Evolutionary conservation across 2,329 filamentous ascomycete genomes (phyloP).

Genomic region (Botryotinia calthae): DNA sequence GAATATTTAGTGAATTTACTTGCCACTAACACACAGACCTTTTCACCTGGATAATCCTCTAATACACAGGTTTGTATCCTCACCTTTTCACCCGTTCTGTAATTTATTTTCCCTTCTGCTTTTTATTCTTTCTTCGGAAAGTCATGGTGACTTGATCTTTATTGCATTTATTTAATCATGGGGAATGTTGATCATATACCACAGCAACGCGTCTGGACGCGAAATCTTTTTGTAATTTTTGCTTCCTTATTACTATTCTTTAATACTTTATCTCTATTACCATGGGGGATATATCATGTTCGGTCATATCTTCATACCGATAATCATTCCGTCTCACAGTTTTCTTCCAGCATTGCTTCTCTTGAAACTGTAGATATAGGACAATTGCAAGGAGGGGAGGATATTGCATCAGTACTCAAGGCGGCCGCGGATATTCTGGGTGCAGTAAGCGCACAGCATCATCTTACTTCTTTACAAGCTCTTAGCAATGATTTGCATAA

Average conservation of each 20-base stretch:
- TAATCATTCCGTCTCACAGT: neutral
- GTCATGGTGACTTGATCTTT: slow-evolving; percentile 3
- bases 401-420: slow-evolving; percentile 3
- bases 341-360: neutral
- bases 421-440: slow-evolving; percentile 8
- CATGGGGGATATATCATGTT: slow-evolving; percentile 10
- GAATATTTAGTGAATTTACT: neutral
- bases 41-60: neutral
- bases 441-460: slow-evolving; percentile 7
- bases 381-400: slow-evolving; percentile 2
- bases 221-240: slow-evolving; percentile 14
- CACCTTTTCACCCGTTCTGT: neutral
- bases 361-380: neutral
- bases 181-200: slow-evolving; percentile 20
- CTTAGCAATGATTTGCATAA: slow-evolving; percentile 18
- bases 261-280: slow-evolving; percentile 17
- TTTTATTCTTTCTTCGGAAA: neutral
- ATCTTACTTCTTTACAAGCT: slow-evolving; percentile 10
- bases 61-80: neutral
- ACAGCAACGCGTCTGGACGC: slow-evolving; percentile 17
- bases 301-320: slow-evolving; percentile 1
- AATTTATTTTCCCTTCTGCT: neutral
- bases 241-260: slow-evolving; percentile 14
- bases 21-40: neutral
- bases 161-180: slow-evolving; percentile 9